Evolutionary conservation across 192 early-diverging fungal genomes (phyloP).

Genomic region (Rhizophagus sp.): DNA sequence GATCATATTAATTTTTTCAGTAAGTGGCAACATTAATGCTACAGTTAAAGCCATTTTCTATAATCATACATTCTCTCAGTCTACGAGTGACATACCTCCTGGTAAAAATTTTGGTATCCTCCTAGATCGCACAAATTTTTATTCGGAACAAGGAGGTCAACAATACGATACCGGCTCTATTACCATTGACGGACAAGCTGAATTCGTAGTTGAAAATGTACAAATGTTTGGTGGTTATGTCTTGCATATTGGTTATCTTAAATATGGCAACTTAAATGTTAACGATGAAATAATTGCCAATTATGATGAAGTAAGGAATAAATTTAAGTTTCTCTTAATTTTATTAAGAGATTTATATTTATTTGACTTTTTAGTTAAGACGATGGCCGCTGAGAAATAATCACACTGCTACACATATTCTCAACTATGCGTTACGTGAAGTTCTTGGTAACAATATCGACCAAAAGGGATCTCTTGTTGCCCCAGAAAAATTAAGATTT

Average conservation of each 20-base stretch:
- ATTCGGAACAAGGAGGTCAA: constrained; percentile 97
- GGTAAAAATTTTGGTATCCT: constrained; percentile 79
- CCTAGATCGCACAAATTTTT: constrained; percentile 95
- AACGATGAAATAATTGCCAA: constrained; percentile 72
- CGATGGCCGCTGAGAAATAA: constrained; percentile 91
- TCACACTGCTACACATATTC: constrained; percentile 94
- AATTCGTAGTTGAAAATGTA: constrained; percentile 90
- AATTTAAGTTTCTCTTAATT: constrained; percentile 1
- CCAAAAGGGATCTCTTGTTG: constrained; percentile 95
- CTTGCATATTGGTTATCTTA: constrained; percentile 92
- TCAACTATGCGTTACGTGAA: constrained; percentile 92
- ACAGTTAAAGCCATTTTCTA: constrained; percentile 80
- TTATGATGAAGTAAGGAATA: constrained; percentile 73
- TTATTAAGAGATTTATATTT: neutral
- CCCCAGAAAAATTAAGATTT: constrained; percentile 95
- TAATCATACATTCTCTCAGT: constrained; percentile 48
- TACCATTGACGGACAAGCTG: constrained; percentile 78
- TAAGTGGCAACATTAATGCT: constrained; percentile 67
- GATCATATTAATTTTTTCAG: constrained; percentile 32
- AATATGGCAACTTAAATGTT: constrained; percentile 77
- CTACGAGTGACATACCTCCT: constrained; percentile 55
- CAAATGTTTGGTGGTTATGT: constrained; percentile 95
- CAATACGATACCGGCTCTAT: constrained; percentile 89
- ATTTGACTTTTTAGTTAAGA: constrained; percentile 54
- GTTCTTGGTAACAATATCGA: constrained; percentile 79